Evolutionary conservation across 2,329 filamentous ascomycete genomes (phyloP), one percentile per base, ranked within the genome.

Genomic region (Exophiala calicioides): DNA sequence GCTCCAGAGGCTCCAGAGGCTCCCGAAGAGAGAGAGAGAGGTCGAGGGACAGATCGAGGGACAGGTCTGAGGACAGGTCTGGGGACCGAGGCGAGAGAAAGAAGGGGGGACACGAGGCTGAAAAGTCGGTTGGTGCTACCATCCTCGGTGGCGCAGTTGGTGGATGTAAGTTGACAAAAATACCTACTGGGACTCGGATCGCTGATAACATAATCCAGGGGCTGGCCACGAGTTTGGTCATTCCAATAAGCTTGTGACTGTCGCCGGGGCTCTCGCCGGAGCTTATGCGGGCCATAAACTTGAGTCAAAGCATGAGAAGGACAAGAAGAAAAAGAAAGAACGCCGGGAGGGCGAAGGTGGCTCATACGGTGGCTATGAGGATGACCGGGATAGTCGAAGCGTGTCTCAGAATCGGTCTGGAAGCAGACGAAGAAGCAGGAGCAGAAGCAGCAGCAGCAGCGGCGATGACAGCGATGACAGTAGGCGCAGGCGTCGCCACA

Each of bases 81-180:
- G 18, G 52, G 30, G 44, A 45, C n/a, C n/a, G n/a, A 31, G 43
- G 13, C 40, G 35, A 7, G 47, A 53, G 20, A n/a, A 52, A 56
- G 15, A 34, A 55, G 10, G 57, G 57, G 1, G 50, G 58, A 21
- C 45, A 49, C 10, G 60, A 65, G 37, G 64, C 62, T 6, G 65
- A 67, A 16, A 67, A 60, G 32, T 63, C 65, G 13, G 50, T 70
- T 8, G 66, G 64, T 2, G 62, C 67, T 8, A 65, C 66, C 2
- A 47, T 69, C 7, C 37, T 68, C 21, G 69, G 69, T 18, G 66
- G 61, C 27, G 65, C 65, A 1, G 65, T 62, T 3, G 68, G 68
- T 36, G 67, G 64, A 30, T 55, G 52, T 55, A 52, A 55, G 52
- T 44, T 24, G 4, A 15, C 12, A 18, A 10, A 12, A 31, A n/a